Conservation (phyloP, 2,329 filamentous ascomycete species). For the Botryotinia calthae region DNA sequence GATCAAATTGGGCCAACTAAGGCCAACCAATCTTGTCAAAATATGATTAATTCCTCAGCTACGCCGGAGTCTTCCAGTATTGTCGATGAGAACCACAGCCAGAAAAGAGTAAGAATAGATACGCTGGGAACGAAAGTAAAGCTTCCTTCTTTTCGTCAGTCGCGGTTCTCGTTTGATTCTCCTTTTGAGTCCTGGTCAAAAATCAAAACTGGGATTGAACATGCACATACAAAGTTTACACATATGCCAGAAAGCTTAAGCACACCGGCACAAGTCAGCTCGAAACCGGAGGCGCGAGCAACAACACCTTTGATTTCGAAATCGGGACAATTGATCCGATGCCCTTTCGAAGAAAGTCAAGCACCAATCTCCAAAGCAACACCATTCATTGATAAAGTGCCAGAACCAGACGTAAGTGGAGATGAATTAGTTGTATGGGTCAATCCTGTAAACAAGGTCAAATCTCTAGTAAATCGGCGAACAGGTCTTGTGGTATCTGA, state of each 20-base stretch:
- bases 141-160: constrained; percentile 30
- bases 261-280: background rate
- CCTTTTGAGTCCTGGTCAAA: constrained; percentile 42
- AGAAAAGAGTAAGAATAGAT: constrained; percentile 13
- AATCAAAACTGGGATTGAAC: constrained; percentile 39
- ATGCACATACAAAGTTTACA: background rate
- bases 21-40: background rate
- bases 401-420: constrained; percentile 34
- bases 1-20: background rate
- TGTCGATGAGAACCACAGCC: no score
- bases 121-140: constrained; percentile 30
- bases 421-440: constrained; percentile 52
- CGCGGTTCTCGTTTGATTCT: constrained; percentile 28
- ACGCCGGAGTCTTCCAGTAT: background rate
- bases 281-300: background rate
- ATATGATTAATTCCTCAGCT: background rate
- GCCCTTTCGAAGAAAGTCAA: constrained; percentile 45
- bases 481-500: constrained; percentile 49
- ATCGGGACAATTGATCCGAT: constrained; percentile 44
- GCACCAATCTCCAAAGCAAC: background rate
- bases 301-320: constrained; percentile 42
- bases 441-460: constrained; percentile 57
- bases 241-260: background rate
- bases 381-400: constrained; percentile 6
- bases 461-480: constrained; percentile 50